These are phyloP conservation scores for Grosmannia serpens DNA, from an alignment of 2,329 filamentous ascomycete genomes.

Conservation along the genomic window DNA sequence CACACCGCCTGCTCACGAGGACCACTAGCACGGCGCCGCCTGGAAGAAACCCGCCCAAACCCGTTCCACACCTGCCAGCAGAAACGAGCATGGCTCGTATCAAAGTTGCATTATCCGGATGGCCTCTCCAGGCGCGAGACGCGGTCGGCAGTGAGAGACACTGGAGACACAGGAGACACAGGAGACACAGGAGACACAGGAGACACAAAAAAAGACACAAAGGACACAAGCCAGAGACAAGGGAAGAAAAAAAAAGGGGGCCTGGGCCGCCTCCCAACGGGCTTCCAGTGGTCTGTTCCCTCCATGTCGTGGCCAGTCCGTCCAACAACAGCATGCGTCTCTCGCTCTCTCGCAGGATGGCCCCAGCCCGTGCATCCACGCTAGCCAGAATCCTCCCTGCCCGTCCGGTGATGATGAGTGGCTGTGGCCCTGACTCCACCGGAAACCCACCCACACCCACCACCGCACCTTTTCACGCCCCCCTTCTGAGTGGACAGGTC, in stretches of 20 bases:
- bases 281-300: background rate
- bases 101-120: too few species aligned
- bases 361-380: background rate
- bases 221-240: background rate
- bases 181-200: background rate
- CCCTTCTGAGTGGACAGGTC: conserved; percentile 1
- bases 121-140: too few species aligned
- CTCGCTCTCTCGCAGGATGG: background rate
- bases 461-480: background rate
- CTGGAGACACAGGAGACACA: too few species aligned
- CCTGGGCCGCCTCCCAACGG: background rate
- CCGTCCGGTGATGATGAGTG: conserved; percentile 2
- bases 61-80: too few species aligned
- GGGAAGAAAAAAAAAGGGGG: background rate
- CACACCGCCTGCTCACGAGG: background rate
- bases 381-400: background rate
- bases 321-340: background rate
- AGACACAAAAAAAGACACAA: background rate
- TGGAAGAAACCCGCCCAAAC: too few species aligned
- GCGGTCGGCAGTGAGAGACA: background rate
- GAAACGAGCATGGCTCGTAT: too few species aligned
- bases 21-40: too few species aligned
- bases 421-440: conserved; percentile 9
- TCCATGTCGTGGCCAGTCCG: background rate
- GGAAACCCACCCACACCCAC: background rate